Conservation (phyloP, 345 rosid genomes). For the Salix udensis region DNA sequence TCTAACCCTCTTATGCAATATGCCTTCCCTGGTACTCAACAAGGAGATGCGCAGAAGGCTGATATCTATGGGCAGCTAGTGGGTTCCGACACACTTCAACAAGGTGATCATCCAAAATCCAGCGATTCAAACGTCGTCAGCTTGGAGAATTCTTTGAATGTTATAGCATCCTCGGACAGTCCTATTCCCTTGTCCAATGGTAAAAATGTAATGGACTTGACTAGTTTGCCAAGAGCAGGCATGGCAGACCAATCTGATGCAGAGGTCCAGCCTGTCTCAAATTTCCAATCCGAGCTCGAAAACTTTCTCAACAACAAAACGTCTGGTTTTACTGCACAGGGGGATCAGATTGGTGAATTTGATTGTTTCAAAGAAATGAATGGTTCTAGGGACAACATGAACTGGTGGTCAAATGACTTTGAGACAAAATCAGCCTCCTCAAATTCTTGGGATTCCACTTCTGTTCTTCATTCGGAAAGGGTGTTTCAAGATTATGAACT, state of each 20-base stretch:
- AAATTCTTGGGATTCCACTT: constrained; percentile 62
- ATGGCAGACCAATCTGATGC: constrained; percentile 11
- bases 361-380: constrained; percentile 52
- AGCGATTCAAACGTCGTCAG: constrained; percentile 10
- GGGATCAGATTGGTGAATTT: constrained; percentile 42
- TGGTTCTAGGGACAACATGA: constrained; percentile 38
- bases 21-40: constrained; percentile 16
- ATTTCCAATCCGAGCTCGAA: constrained; percentile 40
- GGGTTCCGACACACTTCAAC: constrained; percentile 15
- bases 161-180: constrained; percentile 13
- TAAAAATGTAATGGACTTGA: constrained; percentile 14
- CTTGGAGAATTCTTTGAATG: constrained; percentile 21
- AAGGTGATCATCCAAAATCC: constrained; percentile 13
- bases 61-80: constrained; percentile 12
- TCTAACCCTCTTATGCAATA: constrained; percentile 19
- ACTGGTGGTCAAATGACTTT: constrained; percentile 66
- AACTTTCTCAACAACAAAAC: constrained; percentile 27
- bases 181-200: background rate
- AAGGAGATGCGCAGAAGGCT: constrained; percentile 17
- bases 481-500: constrained; percentile 63
- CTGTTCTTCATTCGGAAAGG: constrained; percentile 43
- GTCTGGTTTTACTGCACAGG: constrained; percentile 26
- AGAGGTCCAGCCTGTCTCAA: constrained; percentile 10
- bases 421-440: constrained; percentile 57
- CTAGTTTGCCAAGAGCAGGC: background rate